Evolutionary conservation across 129 eudicot genomes (phyloP), one percentile per base, ranked within the genome.

Genomic region (Sambucus nigra): DNA sequence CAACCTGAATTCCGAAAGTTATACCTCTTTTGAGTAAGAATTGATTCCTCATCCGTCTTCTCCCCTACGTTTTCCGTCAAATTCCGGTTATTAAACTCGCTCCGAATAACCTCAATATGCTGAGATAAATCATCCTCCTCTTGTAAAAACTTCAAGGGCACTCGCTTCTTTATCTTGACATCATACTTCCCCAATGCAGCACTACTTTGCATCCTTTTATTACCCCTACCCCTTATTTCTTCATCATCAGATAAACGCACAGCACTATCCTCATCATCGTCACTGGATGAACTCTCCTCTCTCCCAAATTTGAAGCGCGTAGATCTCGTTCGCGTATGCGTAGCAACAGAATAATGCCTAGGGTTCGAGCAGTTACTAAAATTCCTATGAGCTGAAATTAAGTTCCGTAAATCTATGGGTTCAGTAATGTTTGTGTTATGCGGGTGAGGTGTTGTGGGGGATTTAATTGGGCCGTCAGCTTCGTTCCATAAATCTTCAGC

Each of bases 401-500:
- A 33, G 55, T 61, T 75, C 56, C 64, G 29, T 6, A 77, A 14
- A 64, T 75, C 67, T 71, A 80, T 53, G 3, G 84, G 64, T 45
- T 40, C 31, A 47, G 63, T 57, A 41, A 31, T 56, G 72, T n/a
- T 28, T 47, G 59, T 7, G 49, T 57, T 35, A 24, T 67, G 53
- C 25, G 27, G 28, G 7, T 10, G 23, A 12, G 19, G 32, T 7
- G 67, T 40, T 4, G n/a, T n/a, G n/a, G 67, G 60, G 8, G 67
- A 47, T 14, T 47, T 48, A 5, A 73, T 41, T 7, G 95, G 98
- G 0, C 98, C 98, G 13, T 89, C 98, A 41, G 63, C 71, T 41
- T 76, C 86, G 42, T 89, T 89, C 98, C 98, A 91, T 68, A 91
- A 65, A 63, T 85, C 95, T 70, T 85, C 98, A 51, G 98, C 98